Percentiles rank a stretch among this genome's conserved stretches.
These are phyloP conservation scores for Lactarius tabidus DNA, from an alignment of 768 basidiomycete species.

Conservation along the genomic window DNA sequence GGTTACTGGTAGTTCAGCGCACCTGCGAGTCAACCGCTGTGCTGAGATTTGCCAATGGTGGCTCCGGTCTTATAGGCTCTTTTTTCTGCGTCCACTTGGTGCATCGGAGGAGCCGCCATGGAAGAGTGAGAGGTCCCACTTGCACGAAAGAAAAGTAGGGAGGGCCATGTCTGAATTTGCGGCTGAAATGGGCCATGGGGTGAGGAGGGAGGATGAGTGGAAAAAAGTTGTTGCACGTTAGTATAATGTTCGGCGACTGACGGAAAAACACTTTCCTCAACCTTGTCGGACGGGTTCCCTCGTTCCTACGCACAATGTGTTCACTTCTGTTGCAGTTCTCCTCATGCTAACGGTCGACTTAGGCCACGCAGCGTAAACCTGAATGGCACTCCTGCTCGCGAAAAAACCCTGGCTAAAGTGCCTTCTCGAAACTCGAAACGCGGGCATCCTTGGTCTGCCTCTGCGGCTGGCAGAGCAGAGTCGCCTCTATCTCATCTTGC, in stretches of 20 bases:
- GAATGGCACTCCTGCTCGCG: conserved; percentile 86
- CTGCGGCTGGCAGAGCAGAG: conserved; percentile 72
- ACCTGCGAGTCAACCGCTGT: conserved; percentile 61
- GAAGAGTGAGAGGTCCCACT: conserved; percentile 22
- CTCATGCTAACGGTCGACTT: background rate
- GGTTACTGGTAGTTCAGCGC: conserved; percentile 67
- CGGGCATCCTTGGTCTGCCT: conserved; percentile 81
- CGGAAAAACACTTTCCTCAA: conserved; percentile 77
- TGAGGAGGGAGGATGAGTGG: conserved; percentile 64
- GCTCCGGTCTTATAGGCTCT: too few species aligned
- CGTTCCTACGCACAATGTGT: conserved; percentile 67
- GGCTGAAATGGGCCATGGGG: conserved; percentile 48
- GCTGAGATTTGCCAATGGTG: too few species aligned
- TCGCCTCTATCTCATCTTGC: conserved; percentile 58
- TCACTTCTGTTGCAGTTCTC: background rate
- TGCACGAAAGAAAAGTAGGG: background rate
- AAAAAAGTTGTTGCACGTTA: conserved; percentile 66
- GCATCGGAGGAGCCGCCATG: conserved; percentile 20
- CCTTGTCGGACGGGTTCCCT: conserved; percentile 87
- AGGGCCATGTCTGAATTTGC: background rate
- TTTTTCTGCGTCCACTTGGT: conserved; percentile 69
- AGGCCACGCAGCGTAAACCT: conserved; percentile 92
- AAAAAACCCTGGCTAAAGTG: too few species aligned
- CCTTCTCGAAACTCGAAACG: conserved; percentile 63
- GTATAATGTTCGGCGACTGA: conserved; percentile 57